Base-by-base conservation (phyloP, 352 stramenopile species). In the Globisporangium megalacanthum region DNA sequence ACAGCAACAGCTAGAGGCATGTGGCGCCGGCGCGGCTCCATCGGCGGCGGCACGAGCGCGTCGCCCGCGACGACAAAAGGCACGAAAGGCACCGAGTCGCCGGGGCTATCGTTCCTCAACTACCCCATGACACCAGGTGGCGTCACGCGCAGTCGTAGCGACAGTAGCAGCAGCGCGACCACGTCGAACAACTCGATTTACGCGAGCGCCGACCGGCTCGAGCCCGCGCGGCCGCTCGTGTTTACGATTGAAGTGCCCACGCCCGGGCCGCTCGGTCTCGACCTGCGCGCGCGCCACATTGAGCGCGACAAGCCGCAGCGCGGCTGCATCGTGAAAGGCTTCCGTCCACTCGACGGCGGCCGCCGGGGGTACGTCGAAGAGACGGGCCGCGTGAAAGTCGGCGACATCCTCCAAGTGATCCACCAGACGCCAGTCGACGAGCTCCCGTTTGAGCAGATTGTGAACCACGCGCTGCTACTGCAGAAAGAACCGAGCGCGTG, bases 401-500 rank as follows among this genome's bases (percentile, higher is more conserved):
- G 80, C 19, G 83, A 94, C 61, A 89, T 94, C 35, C 52, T 92
- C 20, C 71, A 91, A 65, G 66, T 89, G 49, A 88, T 94, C 58
- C 81, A 94, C 62, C 77, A 83, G 51, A 89, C 76, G 9, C 61
- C 69, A 13, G 83, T 94, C 15, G 83, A 94, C 55, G 79, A 94
- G 47, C 79, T 94, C 66, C 79, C 82, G 20, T 94, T 94, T 49
- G 83, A 94, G 14, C 72, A 86, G 58, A 94, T 94, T 58, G 82
- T 94, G 9, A 77, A 83, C 47, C 77, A 89, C 57, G 83, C 81
- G 3, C 77, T 87, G 65, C 68, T 88, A 49, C 59, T 92, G 22
- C 83, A 94, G 58, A 75, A 79, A 51, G 76, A 94, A 33, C 53
- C 75, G 36, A 64, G 61, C 0, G 81, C 79, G 7, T 94, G 83